Conservation (phyloP, 306 rosid genomes). For the Herpetospermum pedunculosum region DNA sequence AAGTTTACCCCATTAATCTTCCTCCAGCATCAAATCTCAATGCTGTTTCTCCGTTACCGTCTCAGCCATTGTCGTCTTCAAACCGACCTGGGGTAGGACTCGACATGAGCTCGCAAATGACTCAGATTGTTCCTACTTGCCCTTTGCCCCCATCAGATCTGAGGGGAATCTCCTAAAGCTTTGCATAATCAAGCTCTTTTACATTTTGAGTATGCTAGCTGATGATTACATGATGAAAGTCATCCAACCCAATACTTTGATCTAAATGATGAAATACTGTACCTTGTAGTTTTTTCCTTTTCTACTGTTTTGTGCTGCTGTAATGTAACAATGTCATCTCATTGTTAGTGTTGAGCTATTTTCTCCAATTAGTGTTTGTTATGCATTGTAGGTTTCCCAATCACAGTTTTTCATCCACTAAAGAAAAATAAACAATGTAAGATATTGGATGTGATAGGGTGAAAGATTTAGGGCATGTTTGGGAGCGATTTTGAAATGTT, state of each 20-base stretch:
- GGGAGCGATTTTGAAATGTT: too few relatives aligned
- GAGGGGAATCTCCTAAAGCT: not conserved
- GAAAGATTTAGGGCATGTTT: too few relatives aligned
- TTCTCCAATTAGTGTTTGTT: not conserved
- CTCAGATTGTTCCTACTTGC: conserved; percentile 14
- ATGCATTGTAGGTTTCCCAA: not conserved
- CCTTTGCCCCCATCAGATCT: conserved; percentile 12
- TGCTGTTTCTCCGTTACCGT: conserved; percentile 17
- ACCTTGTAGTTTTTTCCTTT: not conserved
- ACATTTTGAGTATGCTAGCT: not conserved
- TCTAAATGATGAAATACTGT: not conserved
- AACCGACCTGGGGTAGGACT: conserved; percentile 16
- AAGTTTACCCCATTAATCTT: conserved; percentile 69
- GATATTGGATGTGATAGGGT: too few relatives aligned
- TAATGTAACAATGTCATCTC: conserved; percentile 1
- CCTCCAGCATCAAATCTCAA: conserved; percentile 21
- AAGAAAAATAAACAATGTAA: too few relatives aligned
- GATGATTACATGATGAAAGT: not conserved
- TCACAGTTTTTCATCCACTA: not conserved
- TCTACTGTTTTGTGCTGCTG: not conserved
- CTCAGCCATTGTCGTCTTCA: conserved; percentile 15
- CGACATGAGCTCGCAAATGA: conserved; percentile 19
- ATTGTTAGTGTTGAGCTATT: not conserved
- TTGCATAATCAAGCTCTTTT: not conserved
- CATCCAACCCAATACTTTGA: conserved; percentile 1